These are phyloP conservation scores for Yamadazyma scolyti DNA, from an alignment of 805 yeast genomes.

Conservation along the genomic window DNA sequence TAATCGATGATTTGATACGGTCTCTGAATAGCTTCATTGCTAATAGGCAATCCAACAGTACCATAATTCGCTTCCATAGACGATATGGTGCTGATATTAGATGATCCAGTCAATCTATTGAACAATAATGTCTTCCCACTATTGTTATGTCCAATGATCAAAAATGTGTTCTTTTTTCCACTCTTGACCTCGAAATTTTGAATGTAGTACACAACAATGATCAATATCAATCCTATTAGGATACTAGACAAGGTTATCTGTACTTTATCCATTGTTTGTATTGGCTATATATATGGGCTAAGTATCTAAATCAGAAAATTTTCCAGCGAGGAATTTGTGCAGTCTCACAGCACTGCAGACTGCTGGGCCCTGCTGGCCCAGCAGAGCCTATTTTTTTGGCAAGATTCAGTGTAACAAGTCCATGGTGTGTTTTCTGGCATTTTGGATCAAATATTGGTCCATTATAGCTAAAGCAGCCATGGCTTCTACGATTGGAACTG, in stretches of 20 bases:
- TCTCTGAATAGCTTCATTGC: conserved; percentile 34
- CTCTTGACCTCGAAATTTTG: conserved; percentile 17
- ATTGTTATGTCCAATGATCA: conserved; percentile 61
- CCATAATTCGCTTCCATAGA: conserved; percentile 35
- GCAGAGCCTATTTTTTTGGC: too few relatives aligned
- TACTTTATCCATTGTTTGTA: conserved; percentile 23
- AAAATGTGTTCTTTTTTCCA: conserved; percentile 46
- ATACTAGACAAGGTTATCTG: conserved; percentile 21
- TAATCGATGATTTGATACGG: conserved; percentile 60
- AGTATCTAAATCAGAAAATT: too few relatives aligned
- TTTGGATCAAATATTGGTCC: conserved; percentile 81
- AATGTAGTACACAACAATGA: conserved; percentile 19
- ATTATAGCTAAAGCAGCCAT: conserved; percentile 95
- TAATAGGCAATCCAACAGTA: conserved; percentile 28
- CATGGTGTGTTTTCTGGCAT: conserved; percentile 58
- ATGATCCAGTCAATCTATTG: conserved; percentile 19
- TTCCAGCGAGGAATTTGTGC: too few relatives aligned
- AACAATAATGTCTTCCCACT: conserved; percentile 67
- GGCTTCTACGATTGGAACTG: conserved; percentile 97
- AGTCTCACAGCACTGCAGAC: too few relatives aligned
- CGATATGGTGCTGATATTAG: conserved; percentile 27
- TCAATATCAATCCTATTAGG: conserved; percentile 23
- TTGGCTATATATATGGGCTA: conserved; percentile 1
- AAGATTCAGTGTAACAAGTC: too few relatives aligned
- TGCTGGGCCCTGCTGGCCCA: too few relatives aligned